Percentiles rank a stretch among this genome's conserved stretches.
phyloP scores from a whole-genome alignment of 768 basidiomycete genomes.

The Pisolithus marmoratus region DNA sequence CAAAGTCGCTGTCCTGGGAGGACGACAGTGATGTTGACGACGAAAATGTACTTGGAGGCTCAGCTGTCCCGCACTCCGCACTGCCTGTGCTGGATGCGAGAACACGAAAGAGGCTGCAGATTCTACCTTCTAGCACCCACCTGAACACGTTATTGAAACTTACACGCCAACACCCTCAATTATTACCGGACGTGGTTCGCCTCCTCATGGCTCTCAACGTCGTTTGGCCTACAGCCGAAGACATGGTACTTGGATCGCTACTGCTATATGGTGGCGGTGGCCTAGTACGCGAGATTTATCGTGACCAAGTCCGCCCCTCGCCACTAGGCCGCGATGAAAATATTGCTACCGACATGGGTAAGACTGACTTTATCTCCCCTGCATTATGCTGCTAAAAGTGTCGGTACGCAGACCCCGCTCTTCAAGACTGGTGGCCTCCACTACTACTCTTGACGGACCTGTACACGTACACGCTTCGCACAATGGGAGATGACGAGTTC shows the following conservation, averaged over 20 bases:
- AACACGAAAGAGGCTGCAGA: constrained; percentile 59
- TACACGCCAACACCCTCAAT: constrained; percentile 34
- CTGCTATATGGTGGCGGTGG: constrained; percentile 50
- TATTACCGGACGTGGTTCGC: constrained; percentile 44
- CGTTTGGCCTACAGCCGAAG: constrained; percentile 56
- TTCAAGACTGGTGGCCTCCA: constrained; percentile 52
- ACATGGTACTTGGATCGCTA: constrained; percentile 51
- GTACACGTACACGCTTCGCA: constrained; percentile 78
- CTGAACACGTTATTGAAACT: constrained; percentile 47
- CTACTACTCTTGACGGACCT: constrained; percentile 76
- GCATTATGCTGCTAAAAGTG: neutral
- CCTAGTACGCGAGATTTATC: constrained; percentile 70
- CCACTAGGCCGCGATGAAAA: constrained; percentile 56
- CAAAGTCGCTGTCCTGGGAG: constrained; percentile 12
- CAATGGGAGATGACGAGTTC: constrained; percentile 97
- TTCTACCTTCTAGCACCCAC: constrained; percentile 48
- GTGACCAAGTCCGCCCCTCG: constrained; percentile 56
- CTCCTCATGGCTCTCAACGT: constrained; percentile 54
- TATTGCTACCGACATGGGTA: constrained; percentile 34
- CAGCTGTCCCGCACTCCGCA: constrained; percentile 21
- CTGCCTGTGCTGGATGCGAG: constrained; percentile 48
- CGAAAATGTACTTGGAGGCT: constrained; percentile 30
- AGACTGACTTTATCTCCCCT: constrained; percentile 9
- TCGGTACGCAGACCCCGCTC: constrained; percentile 35
- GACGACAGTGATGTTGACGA: constrained; percentile 39